Evolutionary conservation across 1,139 yeast genomes (phyloP), one percentile per base, ranked within the genome.

Genomic region (Pneumocystis carinii): DNA sequence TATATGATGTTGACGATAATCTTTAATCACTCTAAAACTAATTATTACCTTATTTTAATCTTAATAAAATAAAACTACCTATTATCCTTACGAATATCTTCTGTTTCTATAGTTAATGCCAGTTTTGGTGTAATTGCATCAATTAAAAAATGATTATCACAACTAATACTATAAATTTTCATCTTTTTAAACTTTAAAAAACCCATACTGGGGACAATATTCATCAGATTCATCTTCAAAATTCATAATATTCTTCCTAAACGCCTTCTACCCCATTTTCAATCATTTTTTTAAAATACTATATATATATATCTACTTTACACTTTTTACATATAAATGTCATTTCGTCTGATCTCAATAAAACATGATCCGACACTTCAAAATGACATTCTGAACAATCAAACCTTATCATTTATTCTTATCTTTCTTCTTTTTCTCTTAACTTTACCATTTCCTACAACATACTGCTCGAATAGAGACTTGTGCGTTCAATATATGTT

Each of bases 301-400:
- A 41, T 12, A 41, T 41, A 41, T 10, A 48, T 24, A 17, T 4
- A 48, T 12, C 24, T 48, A 48, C 55, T 61, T 68, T 68, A 68
- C 77, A 75, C 63, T 72, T 74, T 66, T 75, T 75, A 69, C 77
- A 75, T 29, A 73, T 69, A 62, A 75, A 67, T 0, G 76, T 70
- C 68, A 75, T 66, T 29, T 75, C 77, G 10, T 73, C 63, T 7
- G 75, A 73, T 65, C 73, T 74, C 42, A 67, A 66, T 35, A 75
- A 67, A 3, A 69, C 65, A 61, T 75, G 77, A 61, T 70, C 72
- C 62, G 75, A 76, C 57, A 65, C 64, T 62, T 72, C 75, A 19
- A 66, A 71, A 64, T 75, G 77, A 66, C 75, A 75, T 62, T 70
- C 70, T 14, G 77, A 75, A 64, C 77, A 75, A 69, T 74, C 76